Conservation (phyloP, 2,329 filamentous ascomycete genomes). For the Aspergillus fumigatiaffinis region DNA sequence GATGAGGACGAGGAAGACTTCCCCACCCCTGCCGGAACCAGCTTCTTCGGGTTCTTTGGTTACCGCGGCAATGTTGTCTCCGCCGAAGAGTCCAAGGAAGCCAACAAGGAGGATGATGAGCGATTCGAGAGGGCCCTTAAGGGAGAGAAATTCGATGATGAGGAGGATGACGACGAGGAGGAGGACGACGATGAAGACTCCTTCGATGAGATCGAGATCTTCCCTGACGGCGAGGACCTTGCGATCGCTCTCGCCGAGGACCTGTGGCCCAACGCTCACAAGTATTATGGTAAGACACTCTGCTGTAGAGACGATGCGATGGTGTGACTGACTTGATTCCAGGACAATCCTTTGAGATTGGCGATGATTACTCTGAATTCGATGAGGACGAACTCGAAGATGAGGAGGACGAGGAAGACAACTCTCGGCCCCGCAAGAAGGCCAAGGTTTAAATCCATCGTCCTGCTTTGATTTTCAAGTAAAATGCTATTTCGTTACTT, state of each 20-base stretch:
- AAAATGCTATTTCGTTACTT: constrained; percentile 6
- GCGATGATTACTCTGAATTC: constrained; percentile 57
- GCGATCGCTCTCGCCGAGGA: constrained; percentile 80
- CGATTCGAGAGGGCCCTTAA: constrained; percentile 47
- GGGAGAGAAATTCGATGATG: constrained; percentile 50
- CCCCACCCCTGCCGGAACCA: constrained; percentile 61
- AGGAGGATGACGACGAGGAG: constrained; percentile 42
- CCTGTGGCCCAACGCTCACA: constrained; percentile 80
- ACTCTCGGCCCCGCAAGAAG: constrained; percentile 43
- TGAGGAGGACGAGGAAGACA: constrained; percentile 45
- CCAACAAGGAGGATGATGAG: constrained; percentile 58
- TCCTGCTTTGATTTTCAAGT: constrained; percentile 6
- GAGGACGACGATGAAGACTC: constrained; percentile 61
- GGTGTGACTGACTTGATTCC: constrained; percentile 40
- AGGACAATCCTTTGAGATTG: constrained; percentile 69
- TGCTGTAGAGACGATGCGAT: background rate
- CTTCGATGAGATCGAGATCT: constrained; percentile 73
- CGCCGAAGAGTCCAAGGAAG: constrained; percentile 66
- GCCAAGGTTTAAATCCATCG: constrained; percentile 28
- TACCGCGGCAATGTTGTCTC: constrained; percentile 68
- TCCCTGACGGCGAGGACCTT: constrained; percentile 80
- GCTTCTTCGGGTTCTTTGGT: constrained; percentile 89
- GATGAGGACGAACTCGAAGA: constrained; percentile 61
- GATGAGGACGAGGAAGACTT: constrained; percentile 36
- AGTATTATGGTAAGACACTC: constrained; percentile 75